A percentile compares a stretch with the other conserved stretches of the same genome.
Evolutionary conservation across 2,329 filamentous ascomycete genomes (phyloP).

Genomic region (Aureobasidium sp.): DNA sequence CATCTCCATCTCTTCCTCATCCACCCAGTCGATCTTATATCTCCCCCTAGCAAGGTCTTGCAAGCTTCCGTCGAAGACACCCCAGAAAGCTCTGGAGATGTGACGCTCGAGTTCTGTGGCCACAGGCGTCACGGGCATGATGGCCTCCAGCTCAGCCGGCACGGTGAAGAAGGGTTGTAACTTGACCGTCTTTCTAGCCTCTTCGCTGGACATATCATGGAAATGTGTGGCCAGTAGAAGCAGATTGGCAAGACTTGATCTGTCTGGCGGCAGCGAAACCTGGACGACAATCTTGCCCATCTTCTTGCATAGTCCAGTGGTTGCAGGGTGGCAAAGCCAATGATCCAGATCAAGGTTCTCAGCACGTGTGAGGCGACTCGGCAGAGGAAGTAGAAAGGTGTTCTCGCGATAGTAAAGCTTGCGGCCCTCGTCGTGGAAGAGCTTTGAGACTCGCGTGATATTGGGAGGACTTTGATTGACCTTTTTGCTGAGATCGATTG

Average conservation of each 20-base stretch:
- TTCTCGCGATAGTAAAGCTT: neutral
- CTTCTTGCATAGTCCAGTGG: neutral
- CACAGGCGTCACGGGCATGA: neutral
- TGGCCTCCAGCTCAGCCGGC: neutral
- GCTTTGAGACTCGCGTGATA: neutral
- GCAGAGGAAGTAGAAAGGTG: neutral
- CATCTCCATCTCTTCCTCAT: conserved; percentile 6
- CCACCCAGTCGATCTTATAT: neutral
- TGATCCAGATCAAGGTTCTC: neutral
- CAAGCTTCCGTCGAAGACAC: neutral
- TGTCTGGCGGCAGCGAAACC: neutral
- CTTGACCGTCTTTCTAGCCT: neutral
- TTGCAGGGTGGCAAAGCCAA: neutral
- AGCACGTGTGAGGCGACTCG: neutral
- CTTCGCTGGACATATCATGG: neutral
- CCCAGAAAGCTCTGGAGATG: neutral
- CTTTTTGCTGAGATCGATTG: neutral
- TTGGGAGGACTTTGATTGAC: neutral
- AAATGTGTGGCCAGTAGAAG: neutral
- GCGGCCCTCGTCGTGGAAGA: neutral
- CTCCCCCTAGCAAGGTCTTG: neutral
- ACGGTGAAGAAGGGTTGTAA: neutral
- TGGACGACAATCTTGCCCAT: neutral
- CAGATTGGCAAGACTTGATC: neutral
- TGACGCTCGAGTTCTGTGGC: neutral